Evolutionary conservation across 129 eudicot species (phyloP), one percentile per base, ranked within the genome.

Genomic region (Helianthus tuberosus): DNA sequence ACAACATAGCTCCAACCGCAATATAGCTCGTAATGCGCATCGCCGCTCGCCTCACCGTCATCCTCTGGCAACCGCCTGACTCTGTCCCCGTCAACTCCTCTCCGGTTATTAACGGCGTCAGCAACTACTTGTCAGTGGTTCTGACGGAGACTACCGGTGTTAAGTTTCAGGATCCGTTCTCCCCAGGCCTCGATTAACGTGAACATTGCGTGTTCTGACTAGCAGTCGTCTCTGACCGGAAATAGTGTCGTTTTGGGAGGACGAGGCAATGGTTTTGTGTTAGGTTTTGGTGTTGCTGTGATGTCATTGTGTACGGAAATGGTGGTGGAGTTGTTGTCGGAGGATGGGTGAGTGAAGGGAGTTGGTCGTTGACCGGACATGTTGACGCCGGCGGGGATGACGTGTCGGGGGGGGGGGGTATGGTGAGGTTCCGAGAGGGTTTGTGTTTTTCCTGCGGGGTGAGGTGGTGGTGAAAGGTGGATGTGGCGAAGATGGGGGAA

Each of bases 101-200:
- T 75, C 76, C 38, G 77, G 57, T 69, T 61, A 87, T 88, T 90
- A 84, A 93, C 96, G 83, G 84, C 81, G 83, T 80, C 87, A 41
- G 96, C 84, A 13, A 93, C 96, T 29, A 86, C 82, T 41, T 68
- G 88, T 96, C 96, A 93, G 79, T 93, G 85, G 41, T 86, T 79
- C 66, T 82, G 96, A 17, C 86, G 84, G 84, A 93, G 96, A 50
- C 77, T 84, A 0, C 92, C 92, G 14, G 89, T 82, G 79, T 86
- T 81, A 23, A 86, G 90, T 17, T 82, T 66, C 11, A 88, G 71
- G 74, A 83, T 84, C 48, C 74, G 80, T 8, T 75, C 48, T 6
- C 96, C 96, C 96, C 96, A 93, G 0, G 96, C 83, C 3, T 84
- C 87, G 61, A 93, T 75, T 13, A 93, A 86, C 57, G 96, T 86